A percentile compares a stretch with the other conserved stretches of the same genome.
These are phyloP conservation scores for Skeletonema menzelii DNA, from an alignment of 108 stramenopile species.

Conservation along the genomic window DNA sequence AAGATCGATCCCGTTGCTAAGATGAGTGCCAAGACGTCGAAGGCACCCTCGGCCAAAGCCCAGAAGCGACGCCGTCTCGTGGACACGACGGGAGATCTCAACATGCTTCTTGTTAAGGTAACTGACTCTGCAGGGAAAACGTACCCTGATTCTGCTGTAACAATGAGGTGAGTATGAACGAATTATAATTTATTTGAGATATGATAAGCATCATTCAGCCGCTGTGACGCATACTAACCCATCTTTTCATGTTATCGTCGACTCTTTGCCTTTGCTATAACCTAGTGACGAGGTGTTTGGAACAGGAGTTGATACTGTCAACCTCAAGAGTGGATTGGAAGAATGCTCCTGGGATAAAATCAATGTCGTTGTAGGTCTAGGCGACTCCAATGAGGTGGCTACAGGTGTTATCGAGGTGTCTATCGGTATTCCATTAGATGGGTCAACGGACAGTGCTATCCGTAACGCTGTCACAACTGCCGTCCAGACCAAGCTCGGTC, in stretches of 20 bases:
- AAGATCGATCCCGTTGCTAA: background rate
- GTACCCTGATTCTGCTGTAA: background rate
- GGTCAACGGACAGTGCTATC: background rate
- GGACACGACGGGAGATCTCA: background rate
- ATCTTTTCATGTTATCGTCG: background rate
- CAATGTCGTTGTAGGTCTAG: background rate
- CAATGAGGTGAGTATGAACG: background rate
- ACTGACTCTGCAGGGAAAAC: background rate
- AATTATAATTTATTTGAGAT: background rate
- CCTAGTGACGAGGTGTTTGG: conserved; percentile 43
- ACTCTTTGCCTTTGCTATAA: too few species aligned
- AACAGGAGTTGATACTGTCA: conserved; percentile 9
- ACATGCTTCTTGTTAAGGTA: background rate
- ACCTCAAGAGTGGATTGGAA: conserved; percentile 37
- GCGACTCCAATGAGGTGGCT: conserved; percentile 1
- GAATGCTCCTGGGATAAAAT: conserved; percentile 24
- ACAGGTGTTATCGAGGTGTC: conserved; percentile 1
- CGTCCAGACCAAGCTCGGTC: conserved; percentile 18
- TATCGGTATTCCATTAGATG: background rate
- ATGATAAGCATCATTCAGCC: background rate
- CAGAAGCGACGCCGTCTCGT: background rate
- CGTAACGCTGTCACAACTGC: conserved; percentile 19
- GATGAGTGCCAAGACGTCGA: too few species aligned
- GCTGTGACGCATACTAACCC: background rate
- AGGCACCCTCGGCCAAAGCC: background rate